Percentiles rank a stretch among this genome's conserved stretches.
Conservation (phyloP, 345 rosid genomes). For the Eutrema yunnanense region DNA sequence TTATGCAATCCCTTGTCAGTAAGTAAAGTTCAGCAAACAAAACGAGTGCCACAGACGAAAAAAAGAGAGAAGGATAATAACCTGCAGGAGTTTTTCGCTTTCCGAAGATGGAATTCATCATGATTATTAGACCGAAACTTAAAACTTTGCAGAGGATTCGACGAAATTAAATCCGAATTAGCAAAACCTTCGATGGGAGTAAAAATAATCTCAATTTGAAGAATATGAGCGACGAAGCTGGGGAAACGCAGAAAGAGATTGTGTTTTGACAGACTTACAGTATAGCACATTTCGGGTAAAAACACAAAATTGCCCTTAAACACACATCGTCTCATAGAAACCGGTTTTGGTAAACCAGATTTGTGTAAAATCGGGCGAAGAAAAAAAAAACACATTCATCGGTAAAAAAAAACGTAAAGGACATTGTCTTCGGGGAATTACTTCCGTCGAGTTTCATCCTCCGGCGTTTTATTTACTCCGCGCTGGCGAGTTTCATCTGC, state of each 20-base stretch:
- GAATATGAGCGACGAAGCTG: not conserved
- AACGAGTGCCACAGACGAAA: not conserved
- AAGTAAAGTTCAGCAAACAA: not conserved
- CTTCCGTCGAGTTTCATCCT: no score
- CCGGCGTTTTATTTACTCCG: no score
- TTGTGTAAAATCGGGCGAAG: no score
- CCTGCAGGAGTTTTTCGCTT: conserved; percentile 35
- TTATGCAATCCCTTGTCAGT: not conserved
- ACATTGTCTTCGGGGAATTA: no score
- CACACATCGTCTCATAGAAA: no score
- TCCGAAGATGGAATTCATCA: conserved; percentile 32
- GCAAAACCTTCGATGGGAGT: not conserved
- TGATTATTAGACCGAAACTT: not conserved
- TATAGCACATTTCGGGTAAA: no score
- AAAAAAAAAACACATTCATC: no score
- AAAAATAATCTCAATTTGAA: not conserved
- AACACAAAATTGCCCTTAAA: no score
- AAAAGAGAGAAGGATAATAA: not conserved
- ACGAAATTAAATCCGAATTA: not conserved
- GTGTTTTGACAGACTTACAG: no score
- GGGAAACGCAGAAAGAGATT: not conserved
- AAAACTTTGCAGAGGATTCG: not conserved
- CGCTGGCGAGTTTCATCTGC: no score
- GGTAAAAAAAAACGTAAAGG: no score
- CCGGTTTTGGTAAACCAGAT: no score